Conservation (phyloP, 2,329 filamentous ascomycete species). For the Verticillium tricorpus region DNA sequence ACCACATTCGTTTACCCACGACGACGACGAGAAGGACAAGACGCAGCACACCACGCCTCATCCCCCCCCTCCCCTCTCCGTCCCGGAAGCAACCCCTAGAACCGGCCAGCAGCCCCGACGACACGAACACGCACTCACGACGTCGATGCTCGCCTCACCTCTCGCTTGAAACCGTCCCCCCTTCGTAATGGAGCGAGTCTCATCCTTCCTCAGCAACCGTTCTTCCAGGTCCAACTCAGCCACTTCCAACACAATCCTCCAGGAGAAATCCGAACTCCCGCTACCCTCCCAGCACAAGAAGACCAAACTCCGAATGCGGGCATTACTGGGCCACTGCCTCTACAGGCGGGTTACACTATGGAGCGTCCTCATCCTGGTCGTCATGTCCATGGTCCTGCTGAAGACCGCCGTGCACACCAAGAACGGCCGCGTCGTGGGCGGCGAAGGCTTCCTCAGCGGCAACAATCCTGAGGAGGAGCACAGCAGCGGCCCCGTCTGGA, state of each 20-base stretch:
- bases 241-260: not conserved
- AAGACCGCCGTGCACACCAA: conserved; percentile 20
- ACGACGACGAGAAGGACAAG: not conserved
- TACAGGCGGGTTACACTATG: conserved; percentile 50
- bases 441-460: conserved; percentile 8
- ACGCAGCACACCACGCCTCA: not conserved
- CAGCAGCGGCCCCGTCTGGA: conserved; percentile 30
- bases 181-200: conserved; percentile 12
- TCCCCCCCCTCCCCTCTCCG: not conserved
- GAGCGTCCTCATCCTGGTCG: conserved; percentile 34
- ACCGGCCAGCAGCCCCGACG: not conserved
- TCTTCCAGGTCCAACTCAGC: conserved; percentile 13
- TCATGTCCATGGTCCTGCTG: conserved; percentile 37
- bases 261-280: not conserved
- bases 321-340: conserved; percentile 45
- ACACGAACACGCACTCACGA: not conserved
- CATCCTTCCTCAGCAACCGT: conserved; percentile 13
- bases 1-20: not conserved
- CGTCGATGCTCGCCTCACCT: not conserved
- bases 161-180: not conserved
- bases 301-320: conserved; percentile 34
- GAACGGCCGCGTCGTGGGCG: conserved; percentile 16
- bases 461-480: conserved; percentile 18
- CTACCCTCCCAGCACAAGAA: not conserved
- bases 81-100: not conserved